Evolutionary conservation across 2,329 filamentous ascomycete species (phyloP), one percentile per base, ranked within the genome.

Genomic region (Coniochaeta sp.): DNA sequence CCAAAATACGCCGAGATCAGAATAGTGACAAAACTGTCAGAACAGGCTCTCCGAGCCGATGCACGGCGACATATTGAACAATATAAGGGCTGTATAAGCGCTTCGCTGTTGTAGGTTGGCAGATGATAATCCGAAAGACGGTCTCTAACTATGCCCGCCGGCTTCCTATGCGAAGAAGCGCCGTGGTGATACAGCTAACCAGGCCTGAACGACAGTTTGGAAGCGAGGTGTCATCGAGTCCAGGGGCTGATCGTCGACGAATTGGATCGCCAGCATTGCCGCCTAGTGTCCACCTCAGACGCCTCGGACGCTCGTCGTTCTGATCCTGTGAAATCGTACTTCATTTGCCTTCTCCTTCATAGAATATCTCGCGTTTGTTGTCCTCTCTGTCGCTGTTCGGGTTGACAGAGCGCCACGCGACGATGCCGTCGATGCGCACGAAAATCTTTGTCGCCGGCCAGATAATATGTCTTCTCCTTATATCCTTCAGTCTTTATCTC

Each of bases 381-480:
- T 50, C 7, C 22, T 50, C 14, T 4, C 22, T 50, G 24, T 50
- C 12, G 4, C 24, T 50, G 24, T 14, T 50, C 22, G 8, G 44
- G 22, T 50, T 22, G 44, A 50, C 6, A 28, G 44, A 26, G 24
- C 44, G 8, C 22, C 44, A 22, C 24, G 44, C 44, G 19, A 50
- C 44, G 6, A 50, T 50, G 44, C 44, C 24, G 47, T 52, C 47
- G 24, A 52, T 52, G 19, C 58, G 62, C 4, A 61, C 57, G 40
- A 38, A 40, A n/a, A 14, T 52, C 17, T 24, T 60, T 1, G 52
- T 64, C 24, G 36, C 44, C 16, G 58, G 59, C 28, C 62, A 64
- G 22, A 19, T 61, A 16, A 2, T 54, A 16, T 36, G 62, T 30
- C 38, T 64, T 61, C 40, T 62, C 58, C 55, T 60, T 54, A 32